Evolutionary conservation across 495 filamentous ascomycete genomes (phyloP), one percentile per base, ranked within the genome.

Genomic region (Penicillium psychrofluorescens): DNA sequence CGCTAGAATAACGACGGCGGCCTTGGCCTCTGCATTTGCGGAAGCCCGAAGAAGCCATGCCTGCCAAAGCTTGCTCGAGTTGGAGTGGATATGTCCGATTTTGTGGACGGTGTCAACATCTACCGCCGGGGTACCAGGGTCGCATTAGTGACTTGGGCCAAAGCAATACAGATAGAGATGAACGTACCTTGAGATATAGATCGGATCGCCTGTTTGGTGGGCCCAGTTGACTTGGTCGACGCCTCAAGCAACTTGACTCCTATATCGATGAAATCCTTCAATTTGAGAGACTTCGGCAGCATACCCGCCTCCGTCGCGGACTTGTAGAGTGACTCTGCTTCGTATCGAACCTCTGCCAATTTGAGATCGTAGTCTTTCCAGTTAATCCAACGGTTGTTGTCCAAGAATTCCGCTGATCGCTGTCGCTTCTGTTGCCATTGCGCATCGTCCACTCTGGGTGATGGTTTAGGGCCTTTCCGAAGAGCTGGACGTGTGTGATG

Each of bases 71-170:
- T 0, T 14, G 44, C 46, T 31, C 8, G 14, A 13, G 3, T 15
- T 3, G 14, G 28, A 29, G 22, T 57, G 31, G 36, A 45, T 15
- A 10, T 46, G 38, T 8, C 58, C 54, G 36, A 67, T 61, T 36
- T 55, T 46, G 37, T 44, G 62, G 31, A 64, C 35, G 14, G 56
- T 41, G 32, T 66, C 49, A 38, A 54, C 51, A 46, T 64, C 63
- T 65, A 31, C 4, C 40, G 11, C 31, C 8, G 31, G 36, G 36
- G 11, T 31, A 15, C 16, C 37, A 29, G 47, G 36, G 28, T 14
- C 13, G n/a, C 8, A 10, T 10, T 5, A 27, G 35, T 13, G 12
- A 11, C 41, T 6, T 22, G 22, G 22, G 4, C 22, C 22, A 22
- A 22, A 22, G 2, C 22, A 22, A 22, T 2, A 22, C 3, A 22